Base-by-base conservation (phyloP, 2,329 filamentous ascomycete genomes). In the Fusarium sp. region DNA sequence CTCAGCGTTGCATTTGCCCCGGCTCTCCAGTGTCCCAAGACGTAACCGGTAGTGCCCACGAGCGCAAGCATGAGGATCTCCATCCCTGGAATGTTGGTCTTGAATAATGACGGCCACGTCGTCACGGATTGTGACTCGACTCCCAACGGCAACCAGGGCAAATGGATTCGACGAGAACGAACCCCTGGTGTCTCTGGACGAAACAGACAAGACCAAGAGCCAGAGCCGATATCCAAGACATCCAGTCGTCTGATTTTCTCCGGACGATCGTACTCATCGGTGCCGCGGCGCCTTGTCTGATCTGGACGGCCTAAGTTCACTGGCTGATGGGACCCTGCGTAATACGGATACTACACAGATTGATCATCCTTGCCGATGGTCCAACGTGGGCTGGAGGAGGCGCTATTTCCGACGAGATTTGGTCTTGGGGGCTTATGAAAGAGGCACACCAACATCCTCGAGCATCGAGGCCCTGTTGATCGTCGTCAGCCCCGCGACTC, bases 131-230 rank as follows among this genome's bases (percentile, higher is more conserved):
- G 41, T 50, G 32, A 23, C 20, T 48, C 58, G 43, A 23, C 58
- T 35, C 58, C n/a, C 41, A 48, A 61, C 18, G 11, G 18, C 34
- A 41, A 11, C 3, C 25, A 25, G 39, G 20, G 39, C 34, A 60
- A 32, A 23, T 32, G 57, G 57, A 32, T n/a, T 45, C 6, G 37
- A 62, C 4, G 30, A 52, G 18, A 50, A 23, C 45, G 30, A n/a
- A 54, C 30, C 45, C 60, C 32, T 54, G 54, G 23, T 74, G 57
- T 63, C 57, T 74, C 58, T 74, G 67, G 39, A 41, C 68, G 68
- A 74, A 72, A 72, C 72, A 64, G 34, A 20, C 37, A 54, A 45
- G 30, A 41, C 52, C 20, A 18, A 25, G 37, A 20, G 48, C 58
- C 27, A 37, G 58, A 41, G 27, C 27, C 20, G 10, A 56, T 52